phyloP scores from a whole-genome alignment of 768 basidiomycete species.

The Mycena vulgaris region DNA sequence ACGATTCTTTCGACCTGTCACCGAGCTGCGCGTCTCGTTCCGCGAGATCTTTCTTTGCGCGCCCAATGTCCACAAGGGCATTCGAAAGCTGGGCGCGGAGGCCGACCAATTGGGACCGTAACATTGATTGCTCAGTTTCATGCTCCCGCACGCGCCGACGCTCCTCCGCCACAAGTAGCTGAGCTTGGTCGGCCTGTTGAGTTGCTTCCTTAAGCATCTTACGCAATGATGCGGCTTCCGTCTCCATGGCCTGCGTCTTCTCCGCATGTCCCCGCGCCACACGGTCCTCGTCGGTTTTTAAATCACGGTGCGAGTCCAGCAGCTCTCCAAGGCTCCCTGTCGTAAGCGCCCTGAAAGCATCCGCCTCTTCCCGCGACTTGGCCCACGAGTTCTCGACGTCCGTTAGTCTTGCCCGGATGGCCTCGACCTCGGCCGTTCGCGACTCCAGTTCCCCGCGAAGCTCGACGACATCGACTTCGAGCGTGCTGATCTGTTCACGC shows the following conservation, averaged over 20 bases:
- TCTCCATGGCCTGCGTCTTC: conserved; percentile 85
- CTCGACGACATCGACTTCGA: conserved; percentile 86
- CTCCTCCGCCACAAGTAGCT: conserved; percentile 77
- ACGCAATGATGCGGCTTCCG: conserved; percentile 82
- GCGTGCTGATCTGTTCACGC: conserved; percentile 74
- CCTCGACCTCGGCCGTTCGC: conserved; percentile 80
- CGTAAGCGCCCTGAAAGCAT: conserved; percentile 88
- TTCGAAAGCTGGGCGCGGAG: conserved; percentile 82
- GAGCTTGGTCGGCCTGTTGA: conserved; percentile 78
- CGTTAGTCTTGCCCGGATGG: conserved; percentile 72
- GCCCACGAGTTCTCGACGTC: conserved; percentile 94
- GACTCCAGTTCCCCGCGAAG: conserved; percentile 87
- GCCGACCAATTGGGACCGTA: conserved; percentile 82
- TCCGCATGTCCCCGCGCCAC: conserved; percentile 83
- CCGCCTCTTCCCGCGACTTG: conserved; percentile 94
- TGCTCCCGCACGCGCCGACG: conserved; percentile 74
- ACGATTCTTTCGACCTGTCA: conserved; percentile 74
- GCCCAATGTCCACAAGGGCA: conserved; percentile 78
- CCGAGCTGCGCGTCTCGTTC: conserved; percentile 76
- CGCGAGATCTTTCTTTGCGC: conserved; percentile 77
- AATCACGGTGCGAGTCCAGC: conserved; percentile 88
- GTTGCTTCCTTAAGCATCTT: conserved; percentile 85
- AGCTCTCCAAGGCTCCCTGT: conserved; percentile 90
- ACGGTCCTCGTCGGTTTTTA: conserved; percentile 89
- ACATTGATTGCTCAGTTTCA: conserved; percentile 72